phyloP scores from a whole-genome alignment of 2,329 filamentous ascomycete species.

The Lecanoromycetidae sp. region DNA sequence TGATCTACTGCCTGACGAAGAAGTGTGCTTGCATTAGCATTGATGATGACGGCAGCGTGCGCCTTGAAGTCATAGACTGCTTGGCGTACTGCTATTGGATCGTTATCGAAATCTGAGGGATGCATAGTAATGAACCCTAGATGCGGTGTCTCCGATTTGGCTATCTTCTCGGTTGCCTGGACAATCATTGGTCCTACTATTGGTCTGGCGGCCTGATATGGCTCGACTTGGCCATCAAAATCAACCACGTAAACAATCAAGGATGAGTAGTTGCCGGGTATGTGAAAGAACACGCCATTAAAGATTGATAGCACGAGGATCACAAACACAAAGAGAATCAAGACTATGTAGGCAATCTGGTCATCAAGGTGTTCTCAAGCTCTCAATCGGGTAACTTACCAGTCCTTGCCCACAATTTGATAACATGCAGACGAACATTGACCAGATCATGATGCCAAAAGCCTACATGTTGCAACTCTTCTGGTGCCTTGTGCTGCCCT shows the following conservation, averaged over 20 bases:
- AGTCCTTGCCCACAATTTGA: constrained; percentile 5
- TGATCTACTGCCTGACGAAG: constrained; percentile 42
- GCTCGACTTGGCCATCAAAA: constrained; percentile 45
- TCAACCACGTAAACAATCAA: constrained; percentile 49
- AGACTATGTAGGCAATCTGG: constrained; percentile 23
- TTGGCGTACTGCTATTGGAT: constrained; percentile 44
- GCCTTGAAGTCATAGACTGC: constrained; percentile 47
- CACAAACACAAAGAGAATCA: constrained; percentile 44
- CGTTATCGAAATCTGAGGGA: constrained; percentile 41
- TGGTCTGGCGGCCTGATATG: constrained; percentile 37
- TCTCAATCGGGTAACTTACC: neutral
- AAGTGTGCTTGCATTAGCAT: constrained; percentile 48
- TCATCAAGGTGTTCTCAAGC: neutral
- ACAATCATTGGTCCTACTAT: constrained; percentile 46
- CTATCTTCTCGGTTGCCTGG: constrained; percentile 32
- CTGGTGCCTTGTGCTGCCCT: neutral
- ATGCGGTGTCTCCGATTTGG: constrained; percentile 28
- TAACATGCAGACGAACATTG: constrained; percentile 4
- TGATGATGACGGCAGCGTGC: constrained; percentile 51
- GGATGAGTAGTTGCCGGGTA: constrained; percentile 36
- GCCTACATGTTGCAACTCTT: constrained; percentile 1
- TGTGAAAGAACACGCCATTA: constrained; percentile 46
- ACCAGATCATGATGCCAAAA: constrained; percentile 8
- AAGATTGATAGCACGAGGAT: constrained; percentile 46
- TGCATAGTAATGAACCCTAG: constrained; percentile 41